These are phyloP conservation scores for Cryptosporidium andersoni DNA, from an alignment of 169 alveolate genomes.

Conservation along the genomic window DNA sequence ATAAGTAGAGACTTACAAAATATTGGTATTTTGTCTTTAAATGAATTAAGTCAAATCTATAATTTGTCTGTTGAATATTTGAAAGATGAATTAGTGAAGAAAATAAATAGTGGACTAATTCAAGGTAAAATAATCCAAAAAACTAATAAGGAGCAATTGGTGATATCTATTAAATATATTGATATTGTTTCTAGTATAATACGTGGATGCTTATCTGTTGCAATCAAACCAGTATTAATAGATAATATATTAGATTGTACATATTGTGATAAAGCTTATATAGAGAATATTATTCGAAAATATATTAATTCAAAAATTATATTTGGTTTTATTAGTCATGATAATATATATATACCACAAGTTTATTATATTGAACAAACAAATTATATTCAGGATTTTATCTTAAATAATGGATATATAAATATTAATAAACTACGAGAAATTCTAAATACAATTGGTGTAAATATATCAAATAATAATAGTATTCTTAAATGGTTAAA, in stretches of 20 bases:
- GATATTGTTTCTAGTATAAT: not conserved
- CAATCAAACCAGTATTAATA: slow-evolving; percentile 10
- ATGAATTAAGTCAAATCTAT: not conserved
- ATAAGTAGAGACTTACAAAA: slow-evolving; percentile 26
- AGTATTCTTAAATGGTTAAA: slow-evolving; percentile 1
- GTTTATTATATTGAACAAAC: not conserved
- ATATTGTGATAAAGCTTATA: not conserved
- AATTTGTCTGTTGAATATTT: slow-evolving; percentile 36
- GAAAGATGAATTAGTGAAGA: slow-evolving; percentile 19
- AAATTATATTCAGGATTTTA: not conserved
- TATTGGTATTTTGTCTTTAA: not conserved
- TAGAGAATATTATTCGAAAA: not conserved
- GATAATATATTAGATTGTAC: slow-evolving; percentile 1
- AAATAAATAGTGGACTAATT: not conserved
- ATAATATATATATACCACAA: slow-evolving; percentile 7
- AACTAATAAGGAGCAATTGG: slow-evolving; percentile 13
- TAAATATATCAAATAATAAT: not conserved
- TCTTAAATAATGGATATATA: slow-evolving; percentile 5
- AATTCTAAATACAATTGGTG: not conserved
- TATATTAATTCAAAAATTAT: slow-evolving; percentile 1
- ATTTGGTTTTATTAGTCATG: slow-evolving; percentile 1
- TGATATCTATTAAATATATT: slow-evolving; percentile 8
- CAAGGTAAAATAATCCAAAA: slow-evolving; percentile 5
- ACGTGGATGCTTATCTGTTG: slow-evolving; percentile 4
- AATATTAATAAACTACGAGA: slow-evolving; percentile 1